A percentile compares a stretch with the other conserved stretches of the same genome.
phyloP scores from a whole-genome alignment of 495 filamentous ascomycete genomes.

The Aspergillus mulundensis region DNA sequence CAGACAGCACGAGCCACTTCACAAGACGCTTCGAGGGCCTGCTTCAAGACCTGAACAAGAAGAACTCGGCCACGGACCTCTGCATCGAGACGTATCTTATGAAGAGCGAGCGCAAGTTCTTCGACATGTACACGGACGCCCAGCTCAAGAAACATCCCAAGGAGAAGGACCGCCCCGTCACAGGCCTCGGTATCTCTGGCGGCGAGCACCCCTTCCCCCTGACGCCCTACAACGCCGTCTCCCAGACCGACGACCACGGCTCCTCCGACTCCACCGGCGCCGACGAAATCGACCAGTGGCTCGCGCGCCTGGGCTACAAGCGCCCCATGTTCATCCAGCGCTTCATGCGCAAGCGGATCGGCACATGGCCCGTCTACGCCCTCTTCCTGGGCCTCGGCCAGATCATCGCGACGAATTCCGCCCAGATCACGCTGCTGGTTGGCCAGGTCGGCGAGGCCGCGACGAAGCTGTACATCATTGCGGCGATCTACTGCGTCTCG shows the following conservation, averaged over 20 bases:
- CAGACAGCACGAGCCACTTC: constrained; percentile 59
- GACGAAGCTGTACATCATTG: constrained; percentile 60
- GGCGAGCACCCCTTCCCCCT: constrained; percentile 2
- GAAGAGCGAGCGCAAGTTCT: constrained; percentile 68
- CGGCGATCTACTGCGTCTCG: constrained; percentile 55
- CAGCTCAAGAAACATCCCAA: constrained; percentile 24
- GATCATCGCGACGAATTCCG: constrained; percentile 65
- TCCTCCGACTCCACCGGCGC: neutral
- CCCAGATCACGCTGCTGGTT: constrained; percentile 64
- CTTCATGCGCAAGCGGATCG: constrained; percentile 40
- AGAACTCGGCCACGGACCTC: constrained; percentile 52
- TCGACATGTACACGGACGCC: constrained; percentile 56
- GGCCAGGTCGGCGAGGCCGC: constrained; percentile 60
- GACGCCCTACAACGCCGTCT: constrained; percentile 19
- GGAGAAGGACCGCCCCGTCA: neutral
- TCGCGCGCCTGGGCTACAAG: constrained; percentile 58
- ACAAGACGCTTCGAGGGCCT: constrained; percentile 55
- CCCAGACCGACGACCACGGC: constrained; percentile 24
- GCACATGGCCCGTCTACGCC: constrained; percentile 69
- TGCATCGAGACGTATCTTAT: constrained; percentile 67
- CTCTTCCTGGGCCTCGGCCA: constrained; percentile 61
- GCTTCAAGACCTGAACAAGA: constrained; percentile 52
- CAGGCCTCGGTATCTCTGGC: neutral
- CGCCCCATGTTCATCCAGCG: constrained; percentile 61
- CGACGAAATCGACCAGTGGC: constrained; percentile 40